Base-by-base conservation (phyloP, 441 rosid species). In the Erysimum pusillum region DNA sequence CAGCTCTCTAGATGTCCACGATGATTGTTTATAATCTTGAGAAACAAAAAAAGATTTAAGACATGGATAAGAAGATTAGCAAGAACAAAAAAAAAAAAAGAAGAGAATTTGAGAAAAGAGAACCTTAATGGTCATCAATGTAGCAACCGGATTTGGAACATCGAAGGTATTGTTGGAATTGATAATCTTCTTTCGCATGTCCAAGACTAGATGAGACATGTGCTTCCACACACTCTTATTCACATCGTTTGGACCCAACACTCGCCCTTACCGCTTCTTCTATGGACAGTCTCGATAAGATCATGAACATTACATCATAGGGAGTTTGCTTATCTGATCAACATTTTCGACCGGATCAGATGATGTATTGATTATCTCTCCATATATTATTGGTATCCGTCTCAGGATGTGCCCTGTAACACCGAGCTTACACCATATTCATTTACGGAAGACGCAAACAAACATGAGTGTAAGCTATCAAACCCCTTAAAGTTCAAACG, bases 91-190 rank as follows among this genome's bases (percentile, higher is more conserved):
- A n/a, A n/a, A n/a, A n/a, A n/a, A n/a, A n/a, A n/a, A 45, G 49
- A 45, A 45, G 49, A 45, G 49, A 45, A 45, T n/a, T 45, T 45
- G 3, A 45, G 49, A 45, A 3, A 45, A 45, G 18, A 18, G 49
- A 45, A 45, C 49, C 49, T 45, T n/a, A n/a, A n/a, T n/a, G 18
- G 49, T 45, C 49, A 45, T 45, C 49, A 45, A n/a, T 45, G 49
- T 6, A n/a, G 18, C 49, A 45, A n/a, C 49, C 17, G 18, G 18
- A 6, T 45, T 45, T 9, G 18, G 6, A n/a, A 45, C 49, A n/a
- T 45, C 8, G 4, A 45, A 9, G 3, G 49, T 45, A 45, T 6
- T n/a, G 49, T 7, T n/a, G 7, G 49, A 45, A 45, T 7, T 7
- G 18, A 17, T 45, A 45, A 45, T 6, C 18, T 45, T 45, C 9